A percentile compares a stretch with the other conserved stretches of the same genome.
phyloP scores from a whole-genome alignment of 306 rosid genomes.

The Geum urbanum region DNA sequence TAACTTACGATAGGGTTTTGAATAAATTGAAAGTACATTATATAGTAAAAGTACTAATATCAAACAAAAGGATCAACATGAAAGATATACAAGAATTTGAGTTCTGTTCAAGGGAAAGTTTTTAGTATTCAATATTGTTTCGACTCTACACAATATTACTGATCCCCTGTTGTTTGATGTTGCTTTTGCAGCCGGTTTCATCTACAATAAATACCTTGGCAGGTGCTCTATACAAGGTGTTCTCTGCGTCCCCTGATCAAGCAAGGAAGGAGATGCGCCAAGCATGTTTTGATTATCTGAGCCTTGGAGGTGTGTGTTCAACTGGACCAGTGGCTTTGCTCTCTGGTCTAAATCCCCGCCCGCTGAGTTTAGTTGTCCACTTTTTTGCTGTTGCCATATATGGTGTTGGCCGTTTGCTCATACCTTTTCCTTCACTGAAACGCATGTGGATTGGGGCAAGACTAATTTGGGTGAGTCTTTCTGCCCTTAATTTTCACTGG shows the following conservation, averaged over 20 bases:
- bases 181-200: conserved; percentile 48
- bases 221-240: conserved; percentile 48
- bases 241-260: conserved; percentile 40
- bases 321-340: conserved; percentile 51
- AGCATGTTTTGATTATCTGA: conserved; percentile 55
- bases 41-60: background rate
- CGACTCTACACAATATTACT: background rate
- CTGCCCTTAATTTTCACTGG: background rate
- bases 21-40: background rate
- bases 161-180: background rate
- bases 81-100: background rate
- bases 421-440: conserved; percentile 59
- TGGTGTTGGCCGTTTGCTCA: conserved; percentile 56
- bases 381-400: conserved; percentile 64
- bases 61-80: background rate
- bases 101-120: background rate
- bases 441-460: conserved; percentile 55
- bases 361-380: conserved; percentile 55
- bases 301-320: conserved; percentile 49
- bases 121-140: background rate
- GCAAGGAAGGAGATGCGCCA: conserved; percentile 49
- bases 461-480: conserved; percentile 47
- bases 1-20: background rate
- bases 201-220: conserved; percentile 61
- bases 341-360: conserved; percentile 58